Conservation (phyloP, 1,284 basidiomycete species). For the Fomes fomentarius region DNA sequence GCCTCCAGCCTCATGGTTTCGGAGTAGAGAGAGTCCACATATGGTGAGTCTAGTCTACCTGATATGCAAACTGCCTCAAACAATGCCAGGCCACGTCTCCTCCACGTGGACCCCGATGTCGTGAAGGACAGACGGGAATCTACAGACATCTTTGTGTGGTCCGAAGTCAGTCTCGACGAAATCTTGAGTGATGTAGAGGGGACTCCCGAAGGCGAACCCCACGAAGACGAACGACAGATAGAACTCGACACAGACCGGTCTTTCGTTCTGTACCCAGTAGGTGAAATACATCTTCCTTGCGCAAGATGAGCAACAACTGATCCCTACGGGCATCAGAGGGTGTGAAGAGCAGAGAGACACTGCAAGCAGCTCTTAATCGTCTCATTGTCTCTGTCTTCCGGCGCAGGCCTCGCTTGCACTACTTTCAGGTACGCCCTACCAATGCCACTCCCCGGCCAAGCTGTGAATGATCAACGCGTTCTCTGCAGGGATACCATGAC, state of each 20-base stretch:
- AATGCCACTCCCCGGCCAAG: not conserved
- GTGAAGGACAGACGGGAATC: constrained; percentile 2
- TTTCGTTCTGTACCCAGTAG: constrained; percentile 87
- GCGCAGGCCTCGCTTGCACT: constrained; percentile 71
- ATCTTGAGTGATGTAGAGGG: not conserved
- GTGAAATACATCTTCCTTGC: constrained; percentile 47
- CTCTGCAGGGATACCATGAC: constrained; percentile 84
- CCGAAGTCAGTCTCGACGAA: not conserved
- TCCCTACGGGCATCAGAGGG: constrained; percentile 10
- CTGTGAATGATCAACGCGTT: not conserved
- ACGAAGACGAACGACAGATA: constrained; percentile 86
- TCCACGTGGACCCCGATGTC: constrained; percentile 36
- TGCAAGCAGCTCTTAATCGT: constrained; percentile 72
- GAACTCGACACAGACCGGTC: constrained; percentile 85
- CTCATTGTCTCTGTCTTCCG: constrained; percentile 81
- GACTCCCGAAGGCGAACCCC: constrained; percentile 36
- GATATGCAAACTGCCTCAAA: constrained; percentile 26
- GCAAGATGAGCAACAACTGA: constrained; percentile 12
- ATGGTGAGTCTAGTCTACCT: constrained; percentile 49
- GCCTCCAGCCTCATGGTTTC: constrained; percentile 65
- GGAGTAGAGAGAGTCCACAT: constrained; percentile 53
- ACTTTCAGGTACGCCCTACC: constrained; percentile 73
- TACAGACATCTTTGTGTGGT: constrained; percentile 8
- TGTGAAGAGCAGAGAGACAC: constrained; percentile 44
- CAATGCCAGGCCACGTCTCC: constrained; percentile 47